These are phyloP conservation scores for Candida railenensis DNA, from an alignment of 805 yeast genomes.

Conservation along the genomic window DNA sequence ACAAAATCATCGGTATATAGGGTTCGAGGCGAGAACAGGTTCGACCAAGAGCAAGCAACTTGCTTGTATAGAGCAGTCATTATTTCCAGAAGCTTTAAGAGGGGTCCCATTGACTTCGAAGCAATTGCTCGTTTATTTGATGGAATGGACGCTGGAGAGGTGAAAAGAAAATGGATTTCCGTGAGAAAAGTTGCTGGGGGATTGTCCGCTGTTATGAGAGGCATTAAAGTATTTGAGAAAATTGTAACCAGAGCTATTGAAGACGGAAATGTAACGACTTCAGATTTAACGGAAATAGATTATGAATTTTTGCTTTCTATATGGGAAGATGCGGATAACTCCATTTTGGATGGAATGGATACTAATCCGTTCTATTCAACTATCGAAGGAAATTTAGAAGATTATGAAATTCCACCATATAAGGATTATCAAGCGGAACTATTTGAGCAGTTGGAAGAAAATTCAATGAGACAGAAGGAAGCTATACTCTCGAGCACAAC, in stretches of 20 bases:
- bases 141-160: constrained; percentile 38
- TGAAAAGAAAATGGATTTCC: constrained; percentile 69
- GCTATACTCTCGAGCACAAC: constrained; percentile 45
- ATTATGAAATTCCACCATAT: constrained; percentile 28
- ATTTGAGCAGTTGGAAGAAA: constrained; percentile 48
- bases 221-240: constrained; percentile 66
- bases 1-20: constrained; percentile 3
- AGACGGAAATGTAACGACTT: constrained; percentile 48
- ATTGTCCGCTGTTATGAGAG: constrained; percentile 52
- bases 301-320: constrained; percentile 51
- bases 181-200: constrained; percentile 52
- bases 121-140: constrained; percentile 51
- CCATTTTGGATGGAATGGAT: constrained; percentile 25
- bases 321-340: constrained; percentile 61
- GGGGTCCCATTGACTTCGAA: constrained; percentile 64
- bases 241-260: constrained; percentile 59
- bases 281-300: constrained; percentile 52
- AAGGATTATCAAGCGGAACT: constrained; percentile 17
- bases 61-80: constrained; percentile 63
- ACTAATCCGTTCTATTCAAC: constrained; percentile 38
- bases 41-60: constrained; percentile 49
- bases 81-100: constrained; percentile 59
- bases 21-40: constrained; percentile 15
- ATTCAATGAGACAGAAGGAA: constrained; percentile 74
- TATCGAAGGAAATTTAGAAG: constrained; percentile 47